phyloP scores from a whole-genome alignment of 805 yeast species.

The Pichia cabralensis region DNA sequence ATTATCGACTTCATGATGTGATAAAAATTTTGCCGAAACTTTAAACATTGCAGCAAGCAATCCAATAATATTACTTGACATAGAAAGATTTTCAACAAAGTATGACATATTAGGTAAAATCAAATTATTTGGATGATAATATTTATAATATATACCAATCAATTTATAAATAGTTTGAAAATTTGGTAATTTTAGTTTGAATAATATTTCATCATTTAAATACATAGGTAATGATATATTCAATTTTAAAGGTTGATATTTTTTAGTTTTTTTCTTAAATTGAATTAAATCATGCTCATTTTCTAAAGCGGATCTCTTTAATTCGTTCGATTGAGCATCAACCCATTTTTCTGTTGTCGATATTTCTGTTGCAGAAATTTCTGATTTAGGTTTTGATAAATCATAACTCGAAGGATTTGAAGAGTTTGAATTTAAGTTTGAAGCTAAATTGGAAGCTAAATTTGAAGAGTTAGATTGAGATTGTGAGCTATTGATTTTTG shows the following conservation, averaged over 20 bases:
- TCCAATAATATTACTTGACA: slow-evolving; percentile 22
- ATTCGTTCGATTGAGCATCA: slow-evolving; percentile 11
- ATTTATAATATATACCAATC: slow-evolving; percentile 32
- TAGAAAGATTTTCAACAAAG: slow-evolving; percentile 22
- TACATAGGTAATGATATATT: slow-evolving; percentile 3
- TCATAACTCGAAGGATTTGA: no score
- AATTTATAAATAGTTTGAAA: slow-evolving; percentile 25
- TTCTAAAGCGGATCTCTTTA: not conserved
- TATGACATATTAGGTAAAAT: slow-evolving; percentile 27
- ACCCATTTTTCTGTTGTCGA: slow-evolving; percentile 20
- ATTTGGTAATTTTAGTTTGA: slow-evolving; percentile 28
- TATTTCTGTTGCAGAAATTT: not conserved
- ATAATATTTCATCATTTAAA: slow-evolving; percentile 24
- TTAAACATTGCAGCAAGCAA: slow-evolving; percentile 28
- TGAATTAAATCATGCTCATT: not conserved
- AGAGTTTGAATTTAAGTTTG: not conserved
- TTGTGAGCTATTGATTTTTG: not conserved
- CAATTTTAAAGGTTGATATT: slow-evolving; percentile 1
- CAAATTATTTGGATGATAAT: slow-evolving; percentile 29
- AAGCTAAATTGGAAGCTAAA: not conserved
- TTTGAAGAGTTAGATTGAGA: not conserved
- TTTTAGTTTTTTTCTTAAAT: slow-evolving; percentile 1
- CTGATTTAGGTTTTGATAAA: not conserved
- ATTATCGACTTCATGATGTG: slow-evolving; percentile 18
- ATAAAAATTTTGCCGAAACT: slow-evolving; percentile 24